These are phyloP conservation scores for Pyrus bretschneideri DNA, from an alignment of 306 rosid species.

Conservation along the genomic window DNA sequence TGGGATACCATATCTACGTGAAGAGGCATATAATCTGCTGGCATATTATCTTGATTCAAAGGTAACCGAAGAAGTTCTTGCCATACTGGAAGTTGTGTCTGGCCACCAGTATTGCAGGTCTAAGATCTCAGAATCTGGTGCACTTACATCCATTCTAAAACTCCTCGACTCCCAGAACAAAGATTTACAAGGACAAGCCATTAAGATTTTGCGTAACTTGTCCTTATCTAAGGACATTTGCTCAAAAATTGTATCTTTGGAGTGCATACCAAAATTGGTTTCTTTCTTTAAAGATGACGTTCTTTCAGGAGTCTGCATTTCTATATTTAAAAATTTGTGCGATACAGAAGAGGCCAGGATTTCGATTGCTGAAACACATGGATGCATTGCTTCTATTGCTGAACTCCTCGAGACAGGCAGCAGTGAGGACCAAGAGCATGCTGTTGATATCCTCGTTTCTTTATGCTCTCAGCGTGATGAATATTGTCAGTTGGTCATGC, in stretches of 20 bases:
- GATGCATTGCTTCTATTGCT: conserved; percentile 58
- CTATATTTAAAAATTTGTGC: conserved; percentile 58
- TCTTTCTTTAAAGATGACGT: conserved; percentile 37
- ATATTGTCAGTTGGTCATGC: conserved; percentile 55
- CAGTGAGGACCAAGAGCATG: conserved; percentile 67
- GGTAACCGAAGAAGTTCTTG: conserved; percentile 55
- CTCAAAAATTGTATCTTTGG: conserved; percentile 36
- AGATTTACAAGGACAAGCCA: conserved; percentile 42
- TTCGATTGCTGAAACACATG: conserved; percentile 59
- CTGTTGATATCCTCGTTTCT: conserved; percentile 57
- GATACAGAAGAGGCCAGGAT: conserved; percentile 41
- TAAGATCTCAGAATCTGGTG: conserved; percentile 47
- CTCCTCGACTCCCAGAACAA: conserved; percentile 41
- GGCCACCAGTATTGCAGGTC: conserved; percentile 22
- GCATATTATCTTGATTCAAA: conserved; percentile 56
- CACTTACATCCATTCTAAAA: conserved; percentile 38
- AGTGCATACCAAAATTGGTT: conserved; percentile 57
- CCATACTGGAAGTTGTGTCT: conserved; percentile 61
- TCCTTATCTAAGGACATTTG: conserved; percentile 44
- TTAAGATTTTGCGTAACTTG: conserved; percentile 44
- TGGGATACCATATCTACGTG: conserved; percentile 24
- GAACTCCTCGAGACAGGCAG: conserved; percentile 49
- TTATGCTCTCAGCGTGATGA: conserved; percentile 59
- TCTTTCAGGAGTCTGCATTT: conserved; percentile 41
- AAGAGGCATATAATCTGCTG: conserved; percentile 41